A percentile compares a stretch with the other conserved stretches of the same genome.
Conservation (phyloP, 352 stramenopile genomes). For the Globisporangium nagaii region DNA sequence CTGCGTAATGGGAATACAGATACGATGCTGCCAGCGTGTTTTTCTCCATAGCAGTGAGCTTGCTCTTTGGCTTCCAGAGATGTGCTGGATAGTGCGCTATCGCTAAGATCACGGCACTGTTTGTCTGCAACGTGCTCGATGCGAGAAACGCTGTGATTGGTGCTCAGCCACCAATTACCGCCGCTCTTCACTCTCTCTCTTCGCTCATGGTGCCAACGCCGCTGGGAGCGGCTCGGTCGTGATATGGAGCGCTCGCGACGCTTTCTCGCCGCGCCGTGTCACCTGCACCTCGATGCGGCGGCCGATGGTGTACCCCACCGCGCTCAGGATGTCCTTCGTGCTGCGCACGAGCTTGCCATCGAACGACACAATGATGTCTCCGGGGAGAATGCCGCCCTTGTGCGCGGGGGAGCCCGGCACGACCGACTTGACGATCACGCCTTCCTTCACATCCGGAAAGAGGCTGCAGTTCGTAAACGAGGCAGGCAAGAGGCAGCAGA, state of each 20-base stretch:
- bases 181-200: too few species aligned
- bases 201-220: slow-evolving; percentile 12
- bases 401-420: slow-evolving; percentile 68
- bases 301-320: slow-evolving; percentile 68
- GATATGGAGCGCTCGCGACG: slow-evolving; percentile 38
- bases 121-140: too few species aligned
- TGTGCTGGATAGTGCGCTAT: too few species aligned
- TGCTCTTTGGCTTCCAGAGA: too few species aligned
- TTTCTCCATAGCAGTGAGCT: too few species aligned
- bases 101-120: too few species aligned
- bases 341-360: slow-evolving; percentile 61
- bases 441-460: slow-evolving; percentile 71
- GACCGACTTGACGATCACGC: slow-evolving; percentile 83
- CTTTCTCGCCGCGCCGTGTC: slow-evolving; percentile 49
- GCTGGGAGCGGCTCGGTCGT: slow-evolving; percentile 60
- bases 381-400: slow-evolving; percentile 63
- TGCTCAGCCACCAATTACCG: too few species aligned
- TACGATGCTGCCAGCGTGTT: too few species aligned
- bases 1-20: too few species aligned
- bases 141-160: too few species aligned
- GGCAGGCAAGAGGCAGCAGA: too few species aligned
- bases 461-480: slow-evolving; percentile 21
- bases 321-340: slow-evolving; percentile 71
- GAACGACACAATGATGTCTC: slow-evolving; percentile 76
- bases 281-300: slow-evolving; percentile 64